Evolutionary conservation across 2,329 filamentous ascomycete species (phyloP), one percentile per base, ranked within the genome.

Genomic region (Trichoderma asperellum): DNA sequence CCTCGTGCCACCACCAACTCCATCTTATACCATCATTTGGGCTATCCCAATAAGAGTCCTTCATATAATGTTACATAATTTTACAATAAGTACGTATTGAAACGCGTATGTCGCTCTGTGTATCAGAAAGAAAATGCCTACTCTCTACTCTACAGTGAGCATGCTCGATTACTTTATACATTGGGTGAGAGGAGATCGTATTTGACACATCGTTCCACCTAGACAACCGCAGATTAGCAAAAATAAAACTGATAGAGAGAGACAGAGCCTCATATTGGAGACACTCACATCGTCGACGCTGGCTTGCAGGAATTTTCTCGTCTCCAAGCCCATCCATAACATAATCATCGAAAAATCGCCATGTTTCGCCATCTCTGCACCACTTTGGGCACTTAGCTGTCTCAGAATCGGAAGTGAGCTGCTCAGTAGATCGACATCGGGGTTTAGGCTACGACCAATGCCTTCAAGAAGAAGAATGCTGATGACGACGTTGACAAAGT

Each of bases 401-500:
- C 96, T 87, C 69, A 99, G 82, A 59, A 99, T 98, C 0, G 96
- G 96, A 60, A 99, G 83, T 8, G 94, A 93, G 76, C 93, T 94
- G 76, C 83, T 86, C 73, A 99, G 91, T 14, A 99, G 84, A 80
- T 99, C 96, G 58, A 97, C 83, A 65, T 95, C 85, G 0, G 96
- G 95, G 78, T 98, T 91, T 18, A 99, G 82, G 70, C 86, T 93
- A 71, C 96, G 87, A 0, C 96, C 96, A 75, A 98, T 99, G 7
- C 96, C 96, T 78, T 99, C 96, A 1, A 99, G 85, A 2, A 99
- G 85, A 40, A 99, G 83, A 65, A 98, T 97, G 70, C 93, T 97
- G 70, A 99, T 91, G 35, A 99, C 95, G 5, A 99, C 96, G 77
- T 99, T 99, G 77, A 99, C 94, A 77, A 98, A 99, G 78, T 99